Evolutionary conservation across 2,329 filamentous ascomycete genomes (phyloP), one percentile per base, ranked within the genome.

Genomic region (Fonsecaea nubica): DNA sequence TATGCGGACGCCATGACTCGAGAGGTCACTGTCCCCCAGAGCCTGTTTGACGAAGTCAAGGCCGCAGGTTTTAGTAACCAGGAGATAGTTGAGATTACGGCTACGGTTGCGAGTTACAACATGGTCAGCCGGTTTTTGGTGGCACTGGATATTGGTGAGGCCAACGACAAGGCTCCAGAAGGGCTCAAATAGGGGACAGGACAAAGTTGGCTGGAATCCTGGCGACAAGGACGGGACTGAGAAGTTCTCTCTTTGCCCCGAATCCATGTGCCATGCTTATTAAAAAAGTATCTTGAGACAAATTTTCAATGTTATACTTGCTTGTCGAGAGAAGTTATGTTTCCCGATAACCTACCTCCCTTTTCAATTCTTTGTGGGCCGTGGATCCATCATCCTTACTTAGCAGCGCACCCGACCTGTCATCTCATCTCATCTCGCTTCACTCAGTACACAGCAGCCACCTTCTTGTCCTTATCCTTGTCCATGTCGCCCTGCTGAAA

Each of bases 1-100:
- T 93, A 92, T 76, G 86, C 92, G 18, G 92, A 96, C 79, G 90
- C 92, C 76, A 96, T 96, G 90, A 96, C 92, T 58, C 82, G 87
- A 70, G 85, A 87, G 53, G 89, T 94, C 0, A 80, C 84, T 59
- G 92, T 96, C 6, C 78, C 81, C 12, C 89, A 95, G 57, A 85
- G 81, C 65, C 85, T 91, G 1, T 94, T 94, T 79, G 85, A 76
- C 35, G 79, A 80, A 71, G 71, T 96, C 70, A 89, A 84, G 53
- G 60, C 59, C 2, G 57, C 58, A 82, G 77, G 77, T 71, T 92
- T 93, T 71, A 83, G 76, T 21, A 90, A 94, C 68, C 84, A 87
- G 70, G 90, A 94, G 79, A 84, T 95, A 62, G 91, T 96, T 1
- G 92, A 96, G 81, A 84, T 96, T 71, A 94, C 91, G 50, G 88